phyloP scores from a whole-genome alignment of 2,329 filamentous ascomycete species.

The Podosphaera fusca region DNA sequence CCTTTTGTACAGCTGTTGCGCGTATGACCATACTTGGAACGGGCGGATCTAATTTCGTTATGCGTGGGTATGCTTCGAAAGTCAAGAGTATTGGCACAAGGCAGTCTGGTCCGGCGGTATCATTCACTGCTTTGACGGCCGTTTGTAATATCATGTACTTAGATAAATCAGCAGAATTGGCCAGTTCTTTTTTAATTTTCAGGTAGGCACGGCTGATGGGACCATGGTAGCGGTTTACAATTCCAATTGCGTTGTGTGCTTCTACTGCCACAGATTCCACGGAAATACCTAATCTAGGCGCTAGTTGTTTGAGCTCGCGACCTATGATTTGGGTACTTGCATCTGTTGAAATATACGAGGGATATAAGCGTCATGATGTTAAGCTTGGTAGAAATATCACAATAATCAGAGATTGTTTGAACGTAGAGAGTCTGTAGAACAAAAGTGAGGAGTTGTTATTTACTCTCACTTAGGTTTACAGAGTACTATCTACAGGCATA shows the following conservation, averaged over 20 bases:
- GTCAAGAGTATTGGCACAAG: neutral
- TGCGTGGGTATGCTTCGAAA: neutral
- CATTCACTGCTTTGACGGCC: neutral
- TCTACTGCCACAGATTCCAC: neutral
- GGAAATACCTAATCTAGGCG: neutral
- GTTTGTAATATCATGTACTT: neutral
- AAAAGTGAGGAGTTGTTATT: too few relatives aligned
- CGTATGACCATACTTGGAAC: neutral
- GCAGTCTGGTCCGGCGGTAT: neutral
- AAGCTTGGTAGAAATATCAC: too few relatives aligned
- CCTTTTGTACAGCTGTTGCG: constrained; percentile 2
- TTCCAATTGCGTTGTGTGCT: constrained; percentile 1
- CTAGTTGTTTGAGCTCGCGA: constrained; percentile 1
- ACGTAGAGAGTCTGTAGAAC: too few relatives aligned
- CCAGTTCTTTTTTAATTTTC: neutral
- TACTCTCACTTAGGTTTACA: too few relatives aligned
- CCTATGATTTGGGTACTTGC: constrained; percentile 2
- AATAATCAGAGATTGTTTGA: too few relatives aligned
- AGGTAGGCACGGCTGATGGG: neutral
- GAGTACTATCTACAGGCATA: too few relatives aligned
- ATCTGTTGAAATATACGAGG: neutral
- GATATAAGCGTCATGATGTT: too few relatives aligned
- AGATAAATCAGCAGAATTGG: neutral
- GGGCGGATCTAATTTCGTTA: neutral
- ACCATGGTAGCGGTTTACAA: neutral